Evolutionary conservation across 345 rosid species (phyloP), one percentile per base, ranked within the genome.

Genomic region (Gossypium rotundifolium): DNA sequence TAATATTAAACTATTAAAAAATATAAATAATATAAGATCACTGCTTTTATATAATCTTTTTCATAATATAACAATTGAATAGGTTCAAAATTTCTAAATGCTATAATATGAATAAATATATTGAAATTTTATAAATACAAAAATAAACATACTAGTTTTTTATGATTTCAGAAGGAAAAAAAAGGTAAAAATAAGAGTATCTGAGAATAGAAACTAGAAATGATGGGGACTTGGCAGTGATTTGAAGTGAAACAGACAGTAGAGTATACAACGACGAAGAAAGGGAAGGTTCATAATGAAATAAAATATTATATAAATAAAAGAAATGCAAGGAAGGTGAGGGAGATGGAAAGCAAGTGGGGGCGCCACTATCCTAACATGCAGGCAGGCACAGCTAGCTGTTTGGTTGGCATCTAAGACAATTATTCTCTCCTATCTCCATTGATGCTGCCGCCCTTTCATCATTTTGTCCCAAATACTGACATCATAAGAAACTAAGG

Each of bases 21-120:
- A n/a, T n/a, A n/a, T n/a, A n/a, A n/a, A n/a, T n/a, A n/a, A n/a
- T n/a, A n/a, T n/a, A n/a, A n/a, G n/a, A n/a, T n/a, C n/a, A 33
- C 1, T 33, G 1, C 5, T 5, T 5, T 33, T 0, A 4, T 33
- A 33, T 0, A 33, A 5, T 5, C 0, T 0, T 33, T 33, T 33
- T 33, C 1, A 0, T 33, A 1, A 5, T 33, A 33, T 33, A 33
- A 5, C 40, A 6, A 33, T 6, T 33, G 40, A 33, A 33, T 5
- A 5, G 40, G 7, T 33, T 5, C 1, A 33, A 33, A 33, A 6
- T 33, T 33, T 33, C 7, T 33, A 33, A 33, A 33, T 33, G 40
- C 40, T 33, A 33, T 33, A 33, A 33, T 33, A 33, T 33, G 40
- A 33, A 33, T 4, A 33, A 33, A 33, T 4, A 33, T 5, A 33